Conservation (phyloP, 1,139 yeast genomes). For the Yamadazyma songkhlaensis region DNA sequence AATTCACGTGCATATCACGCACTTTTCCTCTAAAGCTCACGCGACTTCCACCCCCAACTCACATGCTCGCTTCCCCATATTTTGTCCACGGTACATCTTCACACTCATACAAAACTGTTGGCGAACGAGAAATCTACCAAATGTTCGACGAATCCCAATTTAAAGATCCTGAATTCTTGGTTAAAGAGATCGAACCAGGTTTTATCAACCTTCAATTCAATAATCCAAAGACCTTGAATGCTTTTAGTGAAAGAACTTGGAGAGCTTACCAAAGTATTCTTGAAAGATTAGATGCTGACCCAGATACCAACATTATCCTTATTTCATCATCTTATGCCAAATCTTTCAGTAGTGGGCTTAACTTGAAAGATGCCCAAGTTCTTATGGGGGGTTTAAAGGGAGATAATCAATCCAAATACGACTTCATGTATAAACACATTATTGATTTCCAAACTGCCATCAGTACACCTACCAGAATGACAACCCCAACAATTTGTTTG, state of each 20-base stretch:
- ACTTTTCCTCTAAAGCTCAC: too few relatives aligned
- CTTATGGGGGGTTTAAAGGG: constrained; percentile 10
- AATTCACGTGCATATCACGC: too few relatives aligned
- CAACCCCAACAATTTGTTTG: constrained; percentile 48
- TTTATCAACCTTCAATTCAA: constrained; percentile 62
- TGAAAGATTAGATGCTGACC: constrained; percentile 42
- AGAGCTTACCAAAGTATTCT: constrained; percentile 53
- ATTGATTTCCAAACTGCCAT: constrained; percentile 59
- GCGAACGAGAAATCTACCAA: constrained; percentile 2
- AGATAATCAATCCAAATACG: constrained; percentile 21
- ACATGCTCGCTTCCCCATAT: too few relatives aligned
- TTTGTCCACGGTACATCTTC: too few relatives aligned
- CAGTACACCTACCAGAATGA: constrained; percentile 43
- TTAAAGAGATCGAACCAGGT: constrained; percentile 42
- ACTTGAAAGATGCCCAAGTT: constrained; percentile 42
- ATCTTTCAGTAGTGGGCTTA: constrained; percentile 67
- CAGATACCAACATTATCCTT: constrained; percentile 48
- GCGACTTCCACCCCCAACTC: too few relatives aligned
- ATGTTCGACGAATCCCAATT: constrained; percentile 17
- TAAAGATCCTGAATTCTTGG: constrained; percentile 36
- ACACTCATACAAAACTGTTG: too few relatives aligned
- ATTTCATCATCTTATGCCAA: constrained; percentile 57
- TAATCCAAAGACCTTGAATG: constrained; percentile 61
- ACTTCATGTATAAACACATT: constrained; percentile 39
- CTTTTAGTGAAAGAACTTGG: constrained; percentile 56